phyloP scores from a whole-genome alignment of 345 rosid genomes.

The Eucalyptus regnans region DNA sequence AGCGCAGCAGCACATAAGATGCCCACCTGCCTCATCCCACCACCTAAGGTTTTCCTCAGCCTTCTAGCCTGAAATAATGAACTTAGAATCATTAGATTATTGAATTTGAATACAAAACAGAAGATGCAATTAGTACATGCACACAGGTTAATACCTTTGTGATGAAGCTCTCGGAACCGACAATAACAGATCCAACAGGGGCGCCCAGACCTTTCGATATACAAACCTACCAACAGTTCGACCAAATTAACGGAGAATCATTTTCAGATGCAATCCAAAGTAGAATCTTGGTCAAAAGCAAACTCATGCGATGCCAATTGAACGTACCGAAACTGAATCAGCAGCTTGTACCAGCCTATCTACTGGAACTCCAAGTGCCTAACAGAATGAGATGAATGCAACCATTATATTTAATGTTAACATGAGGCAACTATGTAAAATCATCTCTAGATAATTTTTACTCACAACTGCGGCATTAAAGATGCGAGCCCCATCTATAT shows the following conservation, averaged over 20 bases:
- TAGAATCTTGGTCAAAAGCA: not conserved
- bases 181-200: conserved; percentile 87
- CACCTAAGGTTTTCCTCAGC: conserved; percentile 86
- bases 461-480: conserved; percentile 89
- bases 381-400: not conserved
- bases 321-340: conserved; percentile 71
- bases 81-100: not conserved
- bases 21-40: conserved; percentile 94
- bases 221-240: conserved; percentile 39
- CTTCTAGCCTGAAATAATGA: conserved; percentile 46
- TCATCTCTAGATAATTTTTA: not conserved
- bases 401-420: not conserved
- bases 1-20: conserved; percentile 79
- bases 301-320: not conserved
- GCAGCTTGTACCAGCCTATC: conserved; percentile 78
- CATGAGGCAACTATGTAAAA: not conserved
- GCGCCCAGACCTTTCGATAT: conserved; percentile 92
- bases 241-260: not conserved
- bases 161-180: conserved; percentile 71
- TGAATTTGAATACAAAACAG: not conserved
- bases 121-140: not conserved
- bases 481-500: conserved; percentile 93
- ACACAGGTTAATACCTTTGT: conserved; percentile 29
- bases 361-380: conserved; percentile 90
- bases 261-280: not conserved